Conservation (phyloP, 2,329 filamentous ascomycete genomes). For the Colletotrichum viniferum region DNA sequence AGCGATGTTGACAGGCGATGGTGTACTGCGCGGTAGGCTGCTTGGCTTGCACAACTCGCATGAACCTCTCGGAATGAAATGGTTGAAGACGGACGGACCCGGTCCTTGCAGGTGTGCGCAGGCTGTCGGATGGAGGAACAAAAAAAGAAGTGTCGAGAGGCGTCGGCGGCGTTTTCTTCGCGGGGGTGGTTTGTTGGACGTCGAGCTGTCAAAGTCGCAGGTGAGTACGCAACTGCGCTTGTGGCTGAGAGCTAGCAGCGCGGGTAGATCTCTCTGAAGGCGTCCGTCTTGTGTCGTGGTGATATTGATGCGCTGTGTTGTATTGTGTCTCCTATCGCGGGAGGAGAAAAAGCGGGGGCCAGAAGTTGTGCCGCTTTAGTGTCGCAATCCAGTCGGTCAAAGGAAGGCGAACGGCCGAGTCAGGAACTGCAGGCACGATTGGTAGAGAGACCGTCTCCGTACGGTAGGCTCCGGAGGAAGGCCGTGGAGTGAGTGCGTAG, state of each 20-base stretch:
- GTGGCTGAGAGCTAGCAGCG: slow-evolving; percentile 8
- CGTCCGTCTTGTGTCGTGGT: neutral
- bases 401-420: neutral
- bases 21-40: neutral
- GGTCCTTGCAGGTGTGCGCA: slow-evolving; percentile 8
- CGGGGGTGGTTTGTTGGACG: neutral
- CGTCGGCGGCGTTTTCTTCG: neutral
- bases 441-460: neutral
- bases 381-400: neutral
- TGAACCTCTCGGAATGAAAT: neutral
- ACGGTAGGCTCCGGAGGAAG: neutral
- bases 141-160: neutral
- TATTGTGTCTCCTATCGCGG: neutral
- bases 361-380: neutral
- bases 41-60: slow-evolving; percentile 4
- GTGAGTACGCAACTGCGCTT: slow-evolving; percentile 2
- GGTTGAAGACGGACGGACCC: slow-evolving; percentile 1
- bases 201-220: slow-evolving; percentile 20
- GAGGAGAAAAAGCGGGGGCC: neutral
- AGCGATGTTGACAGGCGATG: slow-evolving; percentile 4
- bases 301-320: neutral
- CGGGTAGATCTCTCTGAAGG: neutral
- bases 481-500: neutral
- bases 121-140: slow-evolving; percentile 1
- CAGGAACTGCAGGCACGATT: neutral